phyloP scores from a whole-genome alignment of 345 rosid species.

The Populus simonii region DNA sequence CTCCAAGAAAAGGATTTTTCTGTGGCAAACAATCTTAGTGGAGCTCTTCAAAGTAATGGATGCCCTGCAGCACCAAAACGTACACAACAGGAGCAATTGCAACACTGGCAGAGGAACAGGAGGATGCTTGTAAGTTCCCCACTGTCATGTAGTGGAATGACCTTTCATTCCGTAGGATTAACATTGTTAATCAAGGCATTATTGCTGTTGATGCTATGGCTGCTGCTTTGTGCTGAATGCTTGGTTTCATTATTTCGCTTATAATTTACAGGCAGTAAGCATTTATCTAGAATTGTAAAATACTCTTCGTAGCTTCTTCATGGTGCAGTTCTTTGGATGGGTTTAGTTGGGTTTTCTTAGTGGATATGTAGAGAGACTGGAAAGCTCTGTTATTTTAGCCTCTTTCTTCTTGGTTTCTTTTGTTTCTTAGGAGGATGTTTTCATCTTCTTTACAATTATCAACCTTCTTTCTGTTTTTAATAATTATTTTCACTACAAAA shows the following conservation, averaged over 20 bases:
- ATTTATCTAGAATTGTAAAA: not conserved
- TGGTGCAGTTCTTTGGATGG: not conserved
- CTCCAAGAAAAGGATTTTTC: constrained; percentile 46
- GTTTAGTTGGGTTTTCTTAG: not conserved
- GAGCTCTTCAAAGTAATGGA: constrained; percentile 46
- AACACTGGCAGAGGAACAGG: constrained; percentile 72
- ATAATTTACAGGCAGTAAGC: not conserved
- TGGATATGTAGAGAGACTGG: not conserved
- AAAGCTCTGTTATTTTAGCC: not conserved
- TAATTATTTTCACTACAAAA: not conserved
- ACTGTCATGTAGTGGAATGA: constrained; percentile 7
- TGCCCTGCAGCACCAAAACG: constrained; percentile 55
- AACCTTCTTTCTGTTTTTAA: not conserved
- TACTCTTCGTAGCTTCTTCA: not conserved
- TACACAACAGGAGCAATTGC: constrained; percentile 64
- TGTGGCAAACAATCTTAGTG: constrained; percentile 32
- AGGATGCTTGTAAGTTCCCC: constrained; percentile 51
- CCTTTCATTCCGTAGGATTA: not conserved
- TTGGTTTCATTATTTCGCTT: not conserved
- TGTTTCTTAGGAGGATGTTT: not conserved
- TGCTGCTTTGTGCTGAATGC: not conserved
- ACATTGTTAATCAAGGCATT: not conserved
- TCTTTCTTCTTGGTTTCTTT: not conserved
- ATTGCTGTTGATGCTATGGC: not conserved
- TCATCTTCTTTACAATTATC: not conserved